Evolutionary conservation across 768 basidiomycete species (phyloP).

Genomic region (Boletus edulis): DNA sequence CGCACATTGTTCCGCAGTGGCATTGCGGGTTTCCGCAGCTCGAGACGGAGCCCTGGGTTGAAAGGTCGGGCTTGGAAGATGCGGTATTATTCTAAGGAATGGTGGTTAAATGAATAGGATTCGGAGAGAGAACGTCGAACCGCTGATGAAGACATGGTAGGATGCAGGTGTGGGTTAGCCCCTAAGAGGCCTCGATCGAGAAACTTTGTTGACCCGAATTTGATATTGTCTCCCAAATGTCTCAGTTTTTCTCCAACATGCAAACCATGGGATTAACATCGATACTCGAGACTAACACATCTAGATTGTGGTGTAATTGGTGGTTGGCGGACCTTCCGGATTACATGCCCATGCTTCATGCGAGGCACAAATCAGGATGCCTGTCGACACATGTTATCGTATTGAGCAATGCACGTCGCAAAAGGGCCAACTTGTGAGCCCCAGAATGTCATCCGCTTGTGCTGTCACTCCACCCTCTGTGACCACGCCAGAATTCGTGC

Average conservation of each 20-base stretch:
- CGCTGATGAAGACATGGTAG: slow-evolving; percentile 10
- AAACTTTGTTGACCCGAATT: too few relatives aligned
- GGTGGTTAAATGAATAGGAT: background rate
- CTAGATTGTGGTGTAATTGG: slow-evolving; percentile 31
- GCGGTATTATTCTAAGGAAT: background rate
- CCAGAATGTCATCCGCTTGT: slow-evolving; percentile 45
- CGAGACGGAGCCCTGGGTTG: slow-evolving; percentile 3
- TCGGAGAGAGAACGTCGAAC: background rate
- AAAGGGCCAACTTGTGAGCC: slow-evolving; percentile 45
- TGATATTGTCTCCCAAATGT: too few relatives aligned
- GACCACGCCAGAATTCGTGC: slow-evolving; percentile 44
- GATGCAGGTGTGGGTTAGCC: too few relatives aligned
- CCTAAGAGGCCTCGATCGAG: too few relatives aligned
- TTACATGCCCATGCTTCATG: slow-evolving; percentile 44
- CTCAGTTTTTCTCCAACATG: too few relatives aligned
- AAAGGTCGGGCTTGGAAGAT: background rate
- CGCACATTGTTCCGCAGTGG: slow-evolving; percentile 17
- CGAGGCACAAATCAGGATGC: slow-evolving; percentile 47
- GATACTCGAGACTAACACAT: slow-evolving; percentile 10
- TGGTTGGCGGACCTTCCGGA: background rate
- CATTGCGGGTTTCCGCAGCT: slow-evolving; percentile 19
- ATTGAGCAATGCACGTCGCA: too few relatives aligned
- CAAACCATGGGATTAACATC: background rate
- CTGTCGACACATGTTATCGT: slow-evolving; percentile 14
- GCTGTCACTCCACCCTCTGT: slow-evolving; percentile 46